Evolutionary conservation across 495 filamentous ascomycete species (phyloP), one percentile per base, ranked within the genome.

Genomic region (Aspergillus sclerotiicarbonarius): DNA sequence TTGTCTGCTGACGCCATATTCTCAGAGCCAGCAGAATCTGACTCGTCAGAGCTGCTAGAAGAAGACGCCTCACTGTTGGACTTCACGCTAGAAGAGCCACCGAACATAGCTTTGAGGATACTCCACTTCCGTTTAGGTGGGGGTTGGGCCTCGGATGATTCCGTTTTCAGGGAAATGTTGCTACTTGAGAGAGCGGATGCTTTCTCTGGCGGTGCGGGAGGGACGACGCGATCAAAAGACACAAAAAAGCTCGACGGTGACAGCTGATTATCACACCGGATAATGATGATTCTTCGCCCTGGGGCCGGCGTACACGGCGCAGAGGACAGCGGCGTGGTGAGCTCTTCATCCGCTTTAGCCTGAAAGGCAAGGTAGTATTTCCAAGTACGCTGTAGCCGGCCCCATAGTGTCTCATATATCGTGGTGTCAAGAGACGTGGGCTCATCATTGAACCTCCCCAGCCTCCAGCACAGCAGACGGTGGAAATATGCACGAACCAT

Each of bases 401-500:
- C 75, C 18, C 82, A 84, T 13, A 95, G 81, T 3, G 82, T 79
- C 52, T 86, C 76, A 63, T 93, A 87, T 54, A 97, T 92, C 62
- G 54, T 67, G 13, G 62, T 65, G 59, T 97, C 90, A 44, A 87
- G 66, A 32, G 82, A 78, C 35, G 84, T 84, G 8, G 82, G 79
- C 48, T 82, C 83, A 6, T 85, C 90, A 58, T 87, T 84, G 66
- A 89, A 90, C 56, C 94, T 80, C 56, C 87, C 94, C 12, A 98
- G 66, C 39, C 95, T 86, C 94, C 94, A 98, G 73, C 92, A 96
- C 15, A 96, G 70, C 35, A 98, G 70, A 37, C 94, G 90, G 85
- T 96, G 94, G 67, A 87, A 98, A 71, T 98, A 98, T 16, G 92
- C 90, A 58, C 94, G 84, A 29, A 96, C 92, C 94, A 98, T 97